Conservation (phyloP, 352 stramenopile species). For the Phytophthora hybrid region DNA sequence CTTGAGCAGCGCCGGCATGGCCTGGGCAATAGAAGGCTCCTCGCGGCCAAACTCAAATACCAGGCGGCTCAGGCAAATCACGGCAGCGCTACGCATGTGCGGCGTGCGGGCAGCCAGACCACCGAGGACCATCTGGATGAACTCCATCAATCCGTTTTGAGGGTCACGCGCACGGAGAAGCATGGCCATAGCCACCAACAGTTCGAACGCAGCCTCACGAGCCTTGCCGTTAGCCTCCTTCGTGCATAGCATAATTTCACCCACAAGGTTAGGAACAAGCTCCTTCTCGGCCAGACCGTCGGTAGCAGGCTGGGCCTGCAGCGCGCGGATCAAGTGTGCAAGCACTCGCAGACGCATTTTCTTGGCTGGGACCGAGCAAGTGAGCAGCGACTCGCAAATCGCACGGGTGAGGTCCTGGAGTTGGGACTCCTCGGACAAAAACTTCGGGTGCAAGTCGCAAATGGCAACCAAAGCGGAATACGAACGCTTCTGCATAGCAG, state of each 20-base stretch:
- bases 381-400: conserved; percentile 94
- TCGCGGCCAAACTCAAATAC: conserved; percentile 95
- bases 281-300: conserved; percentile 69
- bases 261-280: conserved; percentile 92
- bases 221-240: conserved; percentile 98
- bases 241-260: conserved; percentile 96
- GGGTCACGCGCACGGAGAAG: conserved; percentile 72
- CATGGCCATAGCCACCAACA: conserved; percentile 87
- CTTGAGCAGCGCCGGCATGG: conserved; percentile 92
- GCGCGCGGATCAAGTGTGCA: conserved; percentile 79
- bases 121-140: conserved; percentile 94
- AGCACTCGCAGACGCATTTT: conserved; percentile 96
- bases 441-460: conserved; percentile 85
- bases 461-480: conserved; percentile 89
- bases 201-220: conserved; percentile 85
- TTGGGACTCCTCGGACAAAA: conserved; percentile 79
- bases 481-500: conserved; percentile 89
- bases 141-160: conserved; percentile 85
- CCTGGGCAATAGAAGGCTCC: conserved; percentile 64
- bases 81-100: conserved; percentile 96
- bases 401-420: conserved; percentile 94
- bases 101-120: conserved; percentile 93
- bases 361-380: conserved; percentile 95
- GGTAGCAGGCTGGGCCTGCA: conserved; percentile 66
- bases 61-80: conserved; percentile 94